Base-by-base conservation (phyloP, 306 rosid species). In the Oxytropis ochrocephala region DNA sequence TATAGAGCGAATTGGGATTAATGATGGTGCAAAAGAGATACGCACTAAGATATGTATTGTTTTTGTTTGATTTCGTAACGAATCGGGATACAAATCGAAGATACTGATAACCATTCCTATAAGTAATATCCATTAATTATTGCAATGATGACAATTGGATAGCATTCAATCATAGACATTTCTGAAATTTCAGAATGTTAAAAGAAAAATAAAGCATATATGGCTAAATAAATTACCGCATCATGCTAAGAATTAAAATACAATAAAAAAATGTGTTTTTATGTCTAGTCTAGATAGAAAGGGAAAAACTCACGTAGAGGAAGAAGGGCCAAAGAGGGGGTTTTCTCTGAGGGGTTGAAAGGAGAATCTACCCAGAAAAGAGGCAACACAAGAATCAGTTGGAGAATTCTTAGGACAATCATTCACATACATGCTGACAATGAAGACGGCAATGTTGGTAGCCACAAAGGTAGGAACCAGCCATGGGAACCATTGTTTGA, bases 241-340 rank as follows among this genome's bases (percentile, higher is more conserved):
- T 52, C 19, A 64, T 53, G 39, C 3, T 8, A 32, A 58, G 24
- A 33, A 8, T 3, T 7, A 14, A 33, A 36, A 32, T 1, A 32
- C 30, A 14, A 2, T 1, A 1, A 44, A 57, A 57, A 32, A 0
- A 21, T 0, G 47, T 29, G 24, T 3, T 44, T 55, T 11, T 46
- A 16, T 32, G 17, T 57, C n/a, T 21, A 49, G 17, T 5, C 1
- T n/a, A 55, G 10, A 55, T 29, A 55, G 3, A 55, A 17, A 32
- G 47, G 46, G 3, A 62, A 7, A 7, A 68, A 63, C 82, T 81
- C 55, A 90, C 97, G 97, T 84, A 38, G 70, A 12, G 33, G 95
- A 70, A 84, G 96, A 90, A 75, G 96, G 96, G 43, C 95, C 96
- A 12, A 90, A 80, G 78, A 90, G 91, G 16, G 90, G 96, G 44